Evolutionary conservation across 2,329 filamentous ascomycete species (phyloP), one percentile per base, ranked within the genome.

Genomic region (Clarireedia monteithiana): DNA sequence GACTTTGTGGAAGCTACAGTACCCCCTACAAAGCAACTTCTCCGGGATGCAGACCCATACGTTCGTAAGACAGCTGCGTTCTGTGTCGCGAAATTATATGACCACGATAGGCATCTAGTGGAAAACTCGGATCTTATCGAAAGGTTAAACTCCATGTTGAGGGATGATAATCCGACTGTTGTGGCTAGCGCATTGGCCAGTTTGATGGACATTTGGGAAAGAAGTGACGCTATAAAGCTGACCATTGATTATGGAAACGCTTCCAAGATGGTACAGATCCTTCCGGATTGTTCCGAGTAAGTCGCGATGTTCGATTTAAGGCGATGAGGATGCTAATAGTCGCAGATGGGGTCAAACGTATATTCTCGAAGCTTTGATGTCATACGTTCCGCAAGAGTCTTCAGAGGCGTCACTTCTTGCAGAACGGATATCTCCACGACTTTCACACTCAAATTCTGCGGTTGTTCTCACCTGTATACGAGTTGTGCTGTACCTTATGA

Each of bases 191-290:
- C 95, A 6, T 74, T 99, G 60, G 92, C 94, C 26, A 81, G 88
- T 38, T 72, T 99, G 67, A 94, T 96, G 83, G 94, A 99, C 71
- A 97, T 99, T 50, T 99, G 94, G 94, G 94, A 97, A 71, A 82
- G 92, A 57, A 97, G 91, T 69, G 92, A 97, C 71, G 90, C 88
- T 57, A 99, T 99, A 72, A 96, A 96, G 70, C 83, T 99, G 60
- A 97, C 94, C 3, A 96, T 99, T 65, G 94, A 99, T 73, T 97
- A 99, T 70, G 84, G 84, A 60, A 99, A 95, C 73, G 94, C 94
- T 26, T 97, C 92, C 51, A 99, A 99, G 74, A 94, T 99, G 77
- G 91, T 97, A 38, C 91, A 94, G 45, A 97, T 99, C 59, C 73
- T 99, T 24, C 86, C 94, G 1, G 94, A 99, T 70, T 97, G 94